Base-by-base conservation (phyloP, 306 rosid species). In the Prinsepia uniflora region DNA sequence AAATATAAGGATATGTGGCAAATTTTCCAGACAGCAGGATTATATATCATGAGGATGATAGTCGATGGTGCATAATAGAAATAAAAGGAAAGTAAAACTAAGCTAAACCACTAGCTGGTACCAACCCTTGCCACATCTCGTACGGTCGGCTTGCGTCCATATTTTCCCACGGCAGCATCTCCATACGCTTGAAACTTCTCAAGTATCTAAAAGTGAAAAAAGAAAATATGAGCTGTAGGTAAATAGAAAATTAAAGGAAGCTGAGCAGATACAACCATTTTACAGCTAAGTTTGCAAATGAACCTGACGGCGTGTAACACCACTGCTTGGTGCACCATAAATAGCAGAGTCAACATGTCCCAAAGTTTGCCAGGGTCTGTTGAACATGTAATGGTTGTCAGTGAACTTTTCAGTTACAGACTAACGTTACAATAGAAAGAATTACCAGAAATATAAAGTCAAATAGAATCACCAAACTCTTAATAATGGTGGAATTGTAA, bases 261-360 rank as follows among this genome's bases (percentile, higher is more conserved):
- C 61, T 30, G 14, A 11, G 58, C 24, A 76, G 41, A 75, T 57
- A 55, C 36, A 79, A 75, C 67, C 67, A 78, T 72, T 76, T 70
- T 49, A 75, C 63, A 62, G 75, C 69, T 57, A 63, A 89, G 78
- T 77, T 74, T 65, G 75, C 58, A 74, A 78, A 58, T 63, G 81
- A 81, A 94, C 99, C 99, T 91, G 88, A 39, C 99, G 92, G 44
- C 99, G 92, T 41, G 99, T 91, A 24, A 88, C 54, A 72, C 83
- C 82, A 64, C 84, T 84, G 61, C 83, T 80, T n/a, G 96, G 92
- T 47, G 79, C 89, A 73, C 97, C 99, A 78, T 89, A 94, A 75
- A 94, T 78, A 78, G 80, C 89, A 54, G 85, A 50, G 80, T 94
- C 99, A 62, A 89, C 92, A 13, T 89, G 87, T 74, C 95, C 97